Conservation (phyloP, 148 eudicot genomes). For the Nyssa sinensis region DNA sequence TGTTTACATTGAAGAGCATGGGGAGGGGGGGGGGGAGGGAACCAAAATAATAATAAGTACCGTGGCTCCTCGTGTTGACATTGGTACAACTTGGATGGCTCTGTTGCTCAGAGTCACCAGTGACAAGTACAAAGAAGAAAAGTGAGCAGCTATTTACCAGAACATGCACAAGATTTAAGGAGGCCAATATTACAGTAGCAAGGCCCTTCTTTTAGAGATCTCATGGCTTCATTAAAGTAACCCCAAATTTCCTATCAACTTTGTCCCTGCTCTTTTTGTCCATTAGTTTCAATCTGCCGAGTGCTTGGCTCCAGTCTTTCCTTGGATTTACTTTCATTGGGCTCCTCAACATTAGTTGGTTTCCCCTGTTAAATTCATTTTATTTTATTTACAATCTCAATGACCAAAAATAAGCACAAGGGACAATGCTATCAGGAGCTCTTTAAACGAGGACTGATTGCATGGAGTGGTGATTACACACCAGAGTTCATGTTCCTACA, state of each 20-base stretch:
- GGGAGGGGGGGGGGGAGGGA: neutral
- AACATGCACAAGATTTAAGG: slow-evolving; percentile 17
- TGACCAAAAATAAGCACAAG: neutral
- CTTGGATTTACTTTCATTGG: slow-evolving; percentile 17
- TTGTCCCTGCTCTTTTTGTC: slow-evolving; percentile 24
- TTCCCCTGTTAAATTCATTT: slow-evolving; percentile 32
- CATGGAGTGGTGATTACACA: neutral
- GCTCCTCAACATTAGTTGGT: slow-evolving; percentile 21
- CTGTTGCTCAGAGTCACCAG: neutral
- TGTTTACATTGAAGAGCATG: slow-evolving; percentile 14
- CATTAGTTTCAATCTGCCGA: slow-evolving; percentile 9
- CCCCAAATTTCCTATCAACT: slow-evolving; percentile 1
- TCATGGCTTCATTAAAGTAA: neutral
- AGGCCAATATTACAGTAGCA: slow-evolving; percentile 7
- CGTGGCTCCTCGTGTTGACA: neutral
- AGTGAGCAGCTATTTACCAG: slow-evolving; percentile 13
- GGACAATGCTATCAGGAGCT: neutral
- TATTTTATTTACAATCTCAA: neutral
- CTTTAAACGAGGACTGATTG: neutral
- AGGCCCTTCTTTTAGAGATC: neutral
- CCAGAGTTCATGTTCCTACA: neutral
- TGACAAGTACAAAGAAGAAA: slow-evolving; percentile 2
- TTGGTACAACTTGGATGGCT: slow-evolving; percentile 5
- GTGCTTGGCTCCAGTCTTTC: slow-evolving; percentile 15
- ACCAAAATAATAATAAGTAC: neutral